Evolutionary conservation across 2,329 filamentous ascomycete species (phyloP), one percentile per base, ranked within the genome.

Genomic region (Elsinoe ampelina): DNA sequence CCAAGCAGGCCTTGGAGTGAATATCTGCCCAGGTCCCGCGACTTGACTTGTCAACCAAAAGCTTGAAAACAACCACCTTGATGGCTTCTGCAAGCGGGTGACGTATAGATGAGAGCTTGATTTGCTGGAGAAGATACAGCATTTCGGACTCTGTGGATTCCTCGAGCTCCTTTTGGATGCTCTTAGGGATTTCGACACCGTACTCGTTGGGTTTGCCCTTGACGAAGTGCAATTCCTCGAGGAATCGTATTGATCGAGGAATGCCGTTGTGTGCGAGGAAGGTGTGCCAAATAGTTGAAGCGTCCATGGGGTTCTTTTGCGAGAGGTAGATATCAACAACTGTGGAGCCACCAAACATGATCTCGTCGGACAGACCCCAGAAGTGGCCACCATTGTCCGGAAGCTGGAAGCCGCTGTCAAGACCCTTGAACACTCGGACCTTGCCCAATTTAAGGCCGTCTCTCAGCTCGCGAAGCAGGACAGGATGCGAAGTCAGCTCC

Each of bases 261-360:
- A 61, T 48, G 3, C 58, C 57, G 20, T 61, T 56, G 36, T 59
- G 50, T 6, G 57, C 59, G n/a, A 61, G 59, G n/a, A 52, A 61
- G 4, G 54, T 47, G 19, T 61, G 59, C 59, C 57, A 59, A 13
- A 61, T 59, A 3, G 57, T 61, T 1, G 59, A 58, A 13, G 45
- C 51, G 20, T 61, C 57, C n/a, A 56, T 34, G 5, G 43, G 45
- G 26, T 57, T 58, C 55, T 61, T 61, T 11, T 45, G 45, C 2
- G 57, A 61, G n/a, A 61, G 58, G 45, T 56, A 61, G 34, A 61
- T 59, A 30, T 59, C 51, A 11, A 58, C 8, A 12, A 54, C 22
- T 5, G 15, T 35, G n/a, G 36, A 20, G 2, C 48, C 54, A 26
- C 56, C 43, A 19, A 55, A 34, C 13, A 48, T n/a, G 22, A 32